Evolutionary conservation across 2,329 filamentous ascomycete species (phyloP).

Genomic region (Falciphora oryzae): DNA sequence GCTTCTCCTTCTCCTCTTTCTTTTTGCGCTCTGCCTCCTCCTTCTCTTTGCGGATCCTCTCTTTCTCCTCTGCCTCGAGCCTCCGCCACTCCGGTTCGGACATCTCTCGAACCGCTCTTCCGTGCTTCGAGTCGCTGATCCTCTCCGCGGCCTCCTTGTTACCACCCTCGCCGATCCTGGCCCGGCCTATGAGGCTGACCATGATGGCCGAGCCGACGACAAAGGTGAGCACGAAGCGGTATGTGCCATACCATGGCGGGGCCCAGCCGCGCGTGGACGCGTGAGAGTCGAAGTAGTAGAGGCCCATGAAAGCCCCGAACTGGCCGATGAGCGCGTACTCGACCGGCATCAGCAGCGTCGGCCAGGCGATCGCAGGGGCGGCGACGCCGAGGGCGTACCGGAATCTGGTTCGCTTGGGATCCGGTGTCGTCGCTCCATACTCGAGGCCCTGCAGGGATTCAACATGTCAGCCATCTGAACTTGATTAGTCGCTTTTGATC

Average conservation of each 20-base stretch:
- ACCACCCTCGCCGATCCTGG: slow-evolving; percentile 52
- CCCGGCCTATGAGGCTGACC: slow-evolving; percentile 72
- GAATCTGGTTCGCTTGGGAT: slow-evolving; percentile 58
- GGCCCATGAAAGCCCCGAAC: slow-evolving; percentile 75
- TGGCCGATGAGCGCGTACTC: slow-evolving; percentile 83
- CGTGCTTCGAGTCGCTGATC: slow-evolving; percentile 5
- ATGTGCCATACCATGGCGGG: slow-evolving; percentile 79
- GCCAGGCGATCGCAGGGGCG: slow-evolving; percentile 80
- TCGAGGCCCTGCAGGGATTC: slow-evolving; percentile 58
- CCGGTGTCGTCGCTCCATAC: slow-evolving; percentile 65
- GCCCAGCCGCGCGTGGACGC: slow-evolving; percentile 71
- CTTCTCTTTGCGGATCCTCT: slow-evolving; percentile 27
- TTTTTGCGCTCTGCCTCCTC: slow-evolving; percentile 23
- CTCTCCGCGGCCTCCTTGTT: slow-evolving; percentile 21
- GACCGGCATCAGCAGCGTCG: slow-evolving; percentile 75
- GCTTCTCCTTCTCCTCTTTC: slow-evolving; percentile 21
- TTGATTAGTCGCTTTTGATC: not conserved
- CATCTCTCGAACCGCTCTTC: slow-evolving; percentile 3
- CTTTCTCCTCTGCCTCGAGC: slow-evolving; percentile 23
- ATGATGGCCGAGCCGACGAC: slow-evolving; percentile 81
- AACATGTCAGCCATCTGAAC: not conserved
- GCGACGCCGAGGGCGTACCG: slow-evolving; percentile 80
- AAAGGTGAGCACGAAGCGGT: slow-evolving; percentile 89
- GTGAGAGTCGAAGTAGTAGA: slow-evolving; percentile 79
- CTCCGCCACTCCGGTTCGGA: slow-evolving; percentile 36